These are phyloP conservation scores for Aspergillus sp. DNA, from an alignment of 2,329 filamentous ascomycete species.

Conservation along the genomic window DNA sequence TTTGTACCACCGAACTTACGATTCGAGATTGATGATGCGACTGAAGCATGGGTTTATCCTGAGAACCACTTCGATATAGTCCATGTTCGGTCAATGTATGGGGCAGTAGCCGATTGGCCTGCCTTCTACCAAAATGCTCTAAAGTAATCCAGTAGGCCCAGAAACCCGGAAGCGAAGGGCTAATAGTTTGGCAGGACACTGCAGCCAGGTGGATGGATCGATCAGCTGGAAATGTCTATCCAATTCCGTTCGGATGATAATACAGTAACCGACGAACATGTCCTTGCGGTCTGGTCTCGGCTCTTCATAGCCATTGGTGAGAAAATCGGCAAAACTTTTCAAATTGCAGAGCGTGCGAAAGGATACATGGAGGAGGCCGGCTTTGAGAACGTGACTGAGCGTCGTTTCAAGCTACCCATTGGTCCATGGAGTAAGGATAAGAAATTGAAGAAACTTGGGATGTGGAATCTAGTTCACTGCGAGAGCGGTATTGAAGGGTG, in stretches of 20 bases:
- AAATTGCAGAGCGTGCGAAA: slow-evolving; percentile 20
- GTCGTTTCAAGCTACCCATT: slow-evolving; percentile 29
- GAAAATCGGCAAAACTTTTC: slow-evolving; percentile 31
- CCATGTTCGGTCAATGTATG: slow-evolving; percentile 40
- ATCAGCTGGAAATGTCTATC: slow-evolving; percentile 28
- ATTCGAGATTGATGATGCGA: slow-evolving; percentile 67
- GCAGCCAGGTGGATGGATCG: slow-evolving; percentile 26
- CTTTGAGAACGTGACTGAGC: slow-evolving; percentile 30
- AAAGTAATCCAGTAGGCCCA: slow-evolving; percentile 7
- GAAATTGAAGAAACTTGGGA: slow-evolving; percentile 29
- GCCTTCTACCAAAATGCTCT: slow-evolving; percentile 22
- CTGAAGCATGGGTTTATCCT: slow-evolving; percentile 56
- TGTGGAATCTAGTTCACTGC: slow-evolving; percentile 26
- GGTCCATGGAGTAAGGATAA: slow-evolving; percentile 30
- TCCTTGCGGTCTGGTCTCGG: slow-evolving; percentile 26
- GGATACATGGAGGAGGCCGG: slow-evolving; percentile 29
- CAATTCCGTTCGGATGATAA: too few relatives aligned
- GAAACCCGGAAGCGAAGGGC: background rate
- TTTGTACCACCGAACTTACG: slow-evolving; percentile 66
- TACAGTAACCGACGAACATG: slow-evolving; percentile 15
- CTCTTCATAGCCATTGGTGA: slow-evolving; percentile 31
- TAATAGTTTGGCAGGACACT: slow-evolving; percentile 18
- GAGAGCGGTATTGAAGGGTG: slow-evolving; percentile 33
- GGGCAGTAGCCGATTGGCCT: slow-evolving; percentile 23
- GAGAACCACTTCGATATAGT: slow-evolving; percentile 53